A percentile compares a stretch with the other conserved stretches of the same genome.
These are phyloP conservation scores for Pezicula carpinea DNA, from an alignment of 2,329 filamentous ascomycete genomes.

Conservation along the genomic window DNA sequence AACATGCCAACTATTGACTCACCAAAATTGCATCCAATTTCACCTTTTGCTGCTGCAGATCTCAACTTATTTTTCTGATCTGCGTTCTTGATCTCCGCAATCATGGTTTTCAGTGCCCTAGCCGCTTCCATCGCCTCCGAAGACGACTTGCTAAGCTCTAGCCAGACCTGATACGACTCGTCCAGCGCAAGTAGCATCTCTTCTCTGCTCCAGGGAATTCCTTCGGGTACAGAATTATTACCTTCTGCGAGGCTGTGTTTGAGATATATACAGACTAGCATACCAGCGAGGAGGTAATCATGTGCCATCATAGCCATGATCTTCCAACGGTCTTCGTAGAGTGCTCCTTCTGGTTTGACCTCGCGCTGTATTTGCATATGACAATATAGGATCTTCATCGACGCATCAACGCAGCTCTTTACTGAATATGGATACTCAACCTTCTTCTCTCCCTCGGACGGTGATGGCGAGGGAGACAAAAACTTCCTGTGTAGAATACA, in stretches of 20 bases:
- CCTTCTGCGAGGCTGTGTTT: constrained; percentile 10
- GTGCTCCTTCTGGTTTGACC: constrained; percentile 3
- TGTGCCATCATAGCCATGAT: constrained; percentile 15
- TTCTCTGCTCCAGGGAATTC: constrained; percentile 14
- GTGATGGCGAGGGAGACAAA: constrained; percentile 37
- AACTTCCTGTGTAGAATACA: constrained; percentile 21
- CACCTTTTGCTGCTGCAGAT: too few species aligned
- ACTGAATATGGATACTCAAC: constrained; percentile 49
- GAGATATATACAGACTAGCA: constrained; percentile 22
- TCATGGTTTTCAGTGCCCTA: constrained; percentile 14
- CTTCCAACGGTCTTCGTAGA: constrained; percentile 16
- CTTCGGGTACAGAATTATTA: background rate
- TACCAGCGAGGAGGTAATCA: constrained; percentile 22
- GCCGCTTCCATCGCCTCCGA: constrained; percentile 19
- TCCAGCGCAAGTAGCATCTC: constrained; percentile 15
- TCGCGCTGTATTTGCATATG: constrained; percentile 29
- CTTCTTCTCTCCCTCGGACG: constrained; percentile 39
- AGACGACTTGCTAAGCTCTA: constrained; percentile 8
- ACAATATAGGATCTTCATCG: constrained; percentile 41
- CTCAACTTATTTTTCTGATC: background rate
- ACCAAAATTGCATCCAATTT: too few species aligned
- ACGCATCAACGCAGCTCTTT: constrained; percentile 45
- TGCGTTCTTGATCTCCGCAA: constrained; percentile 11
- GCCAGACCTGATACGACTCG: constrained; percentile 18
- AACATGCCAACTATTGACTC: too few species aligned